Percentiles rank a stretch among this genome's conserved stretches.
Conservation (phyloP, 768 basidiomycete genomes). For the Amanita fuliginea region DNA sequence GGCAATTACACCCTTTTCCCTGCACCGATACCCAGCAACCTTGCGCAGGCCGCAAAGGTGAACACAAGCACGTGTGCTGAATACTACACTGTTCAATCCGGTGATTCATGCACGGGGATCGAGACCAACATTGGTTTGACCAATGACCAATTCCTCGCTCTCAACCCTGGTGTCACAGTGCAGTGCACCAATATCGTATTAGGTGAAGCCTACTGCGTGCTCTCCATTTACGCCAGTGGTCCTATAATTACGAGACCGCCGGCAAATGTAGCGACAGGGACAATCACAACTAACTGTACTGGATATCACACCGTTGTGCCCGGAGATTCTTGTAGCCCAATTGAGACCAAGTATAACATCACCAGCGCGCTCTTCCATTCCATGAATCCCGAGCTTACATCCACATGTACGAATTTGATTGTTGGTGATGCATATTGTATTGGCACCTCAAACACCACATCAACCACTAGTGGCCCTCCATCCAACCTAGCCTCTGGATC, state of each 20-base stretch:
- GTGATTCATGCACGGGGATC: conserved; percentile 11
- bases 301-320: conserved; percentile 14
- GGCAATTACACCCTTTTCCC: conserved; percentile 14
- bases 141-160: conserved; percentile 11
- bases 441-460: neutral
- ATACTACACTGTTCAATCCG: conserved; percentile 13
- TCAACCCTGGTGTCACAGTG: conserved; percentile 14
- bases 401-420: conserved; percentile 13
- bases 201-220: conserved; percentile 9
- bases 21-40: conserved; percentile 10
- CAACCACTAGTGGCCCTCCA: conserved; percentile 6
- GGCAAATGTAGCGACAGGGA: conserved; percentile 1
- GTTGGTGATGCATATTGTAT: conserved; percentile 15
- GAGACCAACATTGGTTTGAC: conserved; percentile 12
- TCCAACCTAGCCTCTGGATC: conserved; percentile 11
- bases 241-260: conserved; percentile 1
- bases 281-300: conserved; percentile 7
- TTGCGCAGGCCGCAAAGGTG: conserved; percentile 6
- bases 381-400: conserved; percentile 12
- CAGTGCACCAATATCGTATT: conserved; percentile 10
- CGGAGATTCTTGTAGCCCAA: conserved; percentile 12
- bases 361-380: conserved; percentile 8
- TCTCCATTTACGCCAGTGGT: conserved; percentile 6
- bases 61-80: conserved; percentile 12
- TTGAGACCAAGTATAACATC: conserved; percentile 12